Base-by-base conservation (phyloP, 2,329 filamentous ascomycete genomes). In the Alternaria brassicae region DNA sequence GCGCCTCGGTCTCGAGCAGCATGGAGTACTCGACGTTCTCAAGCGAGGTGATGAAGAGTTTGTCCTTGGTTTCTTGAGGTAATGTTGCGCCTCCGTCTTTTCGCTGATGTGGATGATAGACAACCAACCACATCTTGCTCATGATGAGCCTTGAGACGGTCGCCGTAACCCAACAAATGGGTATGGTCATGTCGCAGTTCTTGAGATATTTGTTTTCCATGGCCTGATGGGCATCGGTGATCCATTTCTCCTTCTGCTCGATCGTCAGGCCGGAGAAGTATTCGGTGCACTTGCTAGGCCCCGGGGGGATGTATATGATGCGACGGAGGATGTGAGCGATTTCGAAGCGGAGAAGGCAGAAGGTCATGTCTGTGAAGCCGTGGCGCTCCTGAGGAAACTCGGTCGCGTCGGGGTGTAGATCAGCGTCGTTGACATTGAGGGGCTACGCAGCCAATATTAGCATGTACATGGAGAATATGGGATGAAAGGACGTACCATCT, bases 81-180 rank as follows among this genome's bases (percentile, higher is more conserved):
- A 90, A 80, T 25, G 81, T 82, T 8, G 81, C 55, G 66, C 73
- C 83, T 9, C 83, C 82, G 25, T 87, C 84, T 32, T 84, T 83
- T 51, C 88, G 85, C 30, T 90, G 86, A 69, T 89, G 84, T 0
- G 91, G 90, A 67, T 94, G 88, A 69, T 94, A 91, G 2, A 92
- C 84, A 60, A 93, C 84, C 34, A 95, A 82, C 80, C 89, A 91
- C 81, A 93, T 87, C 77, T 93, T 94, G 52, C 88, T 88, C 78
- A 93, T 86, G 62, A 93, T 87, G 30, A 94, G 81, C 9, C 90
- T 86, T 3, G 87, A 84, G 23, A 91, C 82, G 27, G 89, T 90
- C 4, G 86, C 88, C 7, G 85, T 85, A 25, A 90, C 85, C 88
- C 89, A 91, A 62, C 88, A 88, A 1, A 91, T 78, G 7, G 86